phyloP scores from a whole-genome alignment of 768 basidiomycete genomes.

The Phanerochaete carnosa region DNA sequence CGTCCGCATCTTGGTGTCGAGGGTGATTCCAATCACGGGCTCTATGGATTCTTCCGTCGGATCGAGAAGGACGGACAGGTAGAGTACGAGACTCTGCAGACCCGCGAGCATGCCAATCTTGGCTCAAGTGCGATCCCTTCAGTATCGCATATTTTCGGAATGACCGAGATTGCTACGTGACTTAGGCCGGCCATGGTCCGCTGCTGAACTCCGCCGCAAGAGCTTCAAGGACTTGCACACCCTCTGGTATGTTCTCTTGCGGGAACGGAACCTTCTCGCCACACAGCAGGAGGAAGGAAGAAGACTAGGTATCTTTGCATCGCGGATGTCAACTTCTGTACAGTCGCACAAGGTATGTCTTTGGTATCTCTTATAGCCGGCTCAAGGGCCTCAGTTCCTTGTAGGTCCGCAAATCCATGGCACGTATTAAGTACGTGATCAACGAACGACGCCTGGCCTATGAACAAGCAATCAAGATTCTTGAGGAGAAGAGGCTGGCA shows the following conservation, averaged over 20 bases:
- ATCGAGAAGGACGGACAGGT: conserved; percentile 45
- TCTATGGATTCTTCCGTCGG: conserved; percentile 76
- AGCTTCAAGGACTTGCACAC: conserved; percentile 92
- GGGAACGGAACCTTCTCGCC: conserved; percentile 88
- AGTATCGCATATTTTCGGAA: not conserved
- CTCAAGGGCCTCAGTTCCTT: not conserved
- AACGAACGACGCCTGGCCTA: conserved; percentile 89
- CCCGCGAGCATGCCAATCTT: not conserved
- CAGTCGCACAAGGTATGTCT: not conserved
- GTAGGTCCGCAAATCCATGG: conserved; percentile 93
- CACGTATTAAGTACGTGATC: conserved; percentile 89
- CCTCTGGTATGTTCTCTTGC: conserved; percentile 87
- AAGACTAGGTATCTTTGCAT: conserved; percentile 42
- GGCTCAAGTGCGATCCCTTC: not conserved
- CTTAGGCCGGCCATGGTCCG: conserved; percentile 85
- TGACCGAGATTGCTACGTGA: not conserved
- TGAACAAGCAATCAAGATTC: conserved; percentile 51
- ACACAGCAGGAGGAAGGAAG: conserved; percentile 82
- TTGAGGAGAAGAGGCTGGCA: conserved; percentile 17
- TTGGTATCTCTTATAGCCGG: not conserved
- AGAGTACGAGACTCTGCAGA: conserved; percentile 47
- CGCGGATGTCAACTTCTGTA: not conserved
- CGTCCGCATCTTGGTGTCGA: conserved; percentile 42
- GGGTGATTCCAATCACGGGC: conserved; percentile 63
- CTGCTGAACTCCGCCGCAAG: conserved; percentile 84